Percentiles rank a stretch among this genome's conserved stretches.
These are phyloP conservation scores for Hemerocallis citrina DNA, from an alignment of 106 monocot genomes.

Conservation along the genomic window DNA sequence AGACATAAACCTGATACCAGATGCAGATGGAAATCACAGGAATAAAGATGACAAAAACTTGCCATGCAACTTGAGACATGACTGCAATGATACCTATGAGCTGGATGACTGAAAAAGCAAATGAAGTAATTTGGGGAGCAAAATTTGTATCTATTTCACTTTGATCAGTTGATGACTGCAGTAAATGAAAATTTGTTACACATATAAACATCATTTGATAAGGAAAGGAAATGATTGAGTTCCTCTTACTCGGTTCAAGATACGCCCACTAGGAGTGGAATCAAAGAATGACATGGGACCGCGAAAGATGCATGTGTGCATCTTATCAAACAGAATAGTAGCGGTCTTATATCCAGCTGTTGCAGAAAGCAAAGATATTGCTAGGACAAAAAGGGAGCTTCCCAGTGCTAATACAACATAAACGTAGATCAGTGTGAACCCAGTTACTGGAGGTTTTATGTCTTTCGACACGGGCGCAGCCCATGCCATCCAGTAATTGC, in stretches of 20 bases:
- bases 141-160: constrained; percentile 60
- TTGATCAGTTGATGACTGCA: constrained; percentile 88
- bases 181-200: neutral
- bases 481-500: constrained; percentile 96
- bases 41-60: constrained; percentile 71
- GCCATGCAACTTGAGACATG: constrained; percentile 95
- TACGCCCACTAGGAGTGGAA: constrained; percentile 85
- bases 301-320: constrained; percentile 67
- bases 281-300: constrained; percentile 97
- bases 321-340: constrained; percentile 65
- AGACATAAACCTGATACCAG: constrained; percentile 95
- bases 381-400: constrained; percentile 62
- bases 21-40: constrained; percentile 60
- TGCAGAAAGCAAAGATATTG: constrained; percentile 47
- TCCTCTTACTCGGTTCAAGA: constrained; percentile 67
- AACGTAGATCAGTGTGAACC: constrained; percentile 43
- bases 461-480: constrained; percentile 60
- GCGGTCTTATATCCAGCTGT: constrained; percentile 80
- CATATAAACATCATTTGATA: too few species aligned
- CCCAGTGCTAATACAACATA: constrained; percentile 70
- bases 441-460: constrained; percentile 44
- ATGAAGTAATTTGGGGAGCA: constrained; percentile 32
- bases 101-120: constrained; percentile 74
- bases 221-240: too few species aligned
- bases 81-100: constrained; percentile 69